Percentiles rank a stretch among this genome's conserved stretches.
Evolutionary conservation across 495 filamentous ascomycete genomes (phyloP).

Genomic region (Xylaria cubensis): DNA sequence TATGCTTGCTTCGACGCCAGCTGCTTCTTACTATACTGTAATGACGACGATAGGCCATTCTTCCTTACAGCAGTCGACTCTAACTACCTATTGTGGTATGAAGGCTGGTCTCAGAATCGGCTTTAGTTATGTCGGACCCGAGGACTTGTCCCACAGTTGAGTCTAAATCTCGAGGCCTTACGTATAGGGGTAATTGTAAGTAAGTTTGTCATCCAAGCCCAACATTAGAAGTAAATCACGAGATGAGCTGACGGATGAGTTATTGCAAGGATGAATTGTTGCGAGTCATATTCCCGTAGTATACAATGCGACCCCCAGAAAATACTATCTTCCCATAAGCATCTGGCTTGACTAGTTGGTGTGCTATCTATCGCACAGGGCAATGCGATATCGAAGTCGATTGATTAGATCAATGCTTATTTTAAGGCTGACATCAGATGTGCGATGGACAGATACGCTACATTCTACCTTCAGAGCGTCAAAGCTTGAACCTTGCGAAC

Average conservation of each 20-base stretch:
- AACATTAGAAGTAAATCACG: not conserved
- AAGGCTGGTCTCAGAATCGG: not conserved
- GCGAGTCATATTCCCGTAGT: not conserved
- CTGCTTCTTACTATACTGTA: not conserved
- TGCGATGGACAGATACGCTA: not conserved
- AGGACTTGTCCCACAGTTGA: not conserved
- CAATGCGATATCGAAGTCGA: not conserved
- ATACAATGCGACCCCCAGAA: not conserved
- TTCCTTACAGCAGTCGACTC: not conserved
- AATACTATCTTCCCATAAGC: not conserved
- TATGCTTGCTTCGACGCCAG: not conserved
- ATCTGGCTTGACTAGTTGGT: not conserved
- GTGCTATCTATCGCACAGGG: not conserved
- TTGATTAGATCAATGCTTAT: not conserved
- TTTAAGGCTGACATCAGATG: constrained; percentile 16
- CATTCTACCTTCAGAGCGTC: not conserved
- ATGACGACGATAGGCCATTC: not conserved
- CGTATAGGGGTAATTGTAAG: not conserved
- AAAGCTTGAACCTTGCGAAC: not conserved
- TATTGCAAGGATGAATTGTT: constrained; percentile 9
- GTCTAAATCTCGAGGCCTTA: not conserved
- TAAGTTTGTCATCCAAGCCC: not conserved
- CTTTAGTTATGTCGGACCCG: not conserved
- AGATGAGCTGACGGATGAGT: constrained; percentile 10
- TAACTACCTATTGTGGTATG: not conserved